Percentiles rank a stretch among this genome's conserved stretches.
Conservation (phyloP, 257 asterid species). For the Ophiorrhiza pumila region DNA sequence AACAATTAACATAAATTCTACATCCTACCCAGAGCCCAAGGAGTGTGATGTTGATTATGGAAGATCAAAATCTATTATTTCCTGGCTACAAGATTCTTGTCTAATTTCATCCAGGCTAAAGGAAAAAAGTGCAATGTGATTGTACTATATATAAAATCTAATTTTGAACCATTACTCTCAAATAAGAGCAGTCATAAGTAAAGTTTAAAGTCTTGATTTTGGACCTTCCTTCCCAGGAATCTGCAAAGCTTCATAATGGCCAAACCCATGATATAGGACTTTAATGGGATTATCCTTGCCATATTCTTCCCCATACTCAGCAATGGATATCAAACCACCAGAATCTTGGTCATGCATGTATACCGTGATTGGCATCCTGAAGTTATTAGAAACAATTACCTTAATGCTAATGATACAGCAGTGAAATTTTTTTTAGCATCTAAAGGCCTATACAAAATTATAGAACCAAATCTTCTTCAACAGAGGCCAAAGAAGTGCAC, state of each 20-base stretch:
- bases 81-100: background rate
- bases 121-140: background rate
- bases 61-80: background rate
- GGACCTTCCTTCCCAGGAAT: constrained; percentile 44
- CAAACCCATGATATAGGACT: constrained; percentile 82
- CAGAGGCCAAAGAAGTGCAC: background rate
- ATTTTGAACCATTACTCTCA: background rate
- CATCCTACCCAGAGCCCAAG: background rate
- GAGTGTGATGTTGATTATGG: background rate
- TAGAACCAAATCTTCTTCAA: background rate
- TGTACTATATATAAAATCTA: background rate
- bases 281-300: constrained; percentile 69
- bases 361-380: constrained; percentile 91
- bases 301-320: constrained; percentile 90
- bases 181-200: background rate
- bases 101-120: background rate
- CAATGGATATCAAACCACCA: constrained; percentile 78
- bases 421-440: background rate
- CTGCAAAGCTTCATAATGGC: constrained; percentile 85
- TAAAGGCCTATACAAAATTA: background rate
- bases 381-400: constrained; percentile 7
- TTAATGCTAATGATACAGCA: background rate
- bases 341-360: constrained; percentile 71
- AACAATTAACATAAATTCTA: background rate
- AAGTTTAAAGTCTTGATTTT: constrained; percentile 58